Percentiles rank a stretch among this genome's conserved stretches.
These are phyloP conservation scores for Xylaria sp. DNA, from an alignment of 2,329 filamentous ascomycete genomes.

Conservation along the genomic window DNA sequence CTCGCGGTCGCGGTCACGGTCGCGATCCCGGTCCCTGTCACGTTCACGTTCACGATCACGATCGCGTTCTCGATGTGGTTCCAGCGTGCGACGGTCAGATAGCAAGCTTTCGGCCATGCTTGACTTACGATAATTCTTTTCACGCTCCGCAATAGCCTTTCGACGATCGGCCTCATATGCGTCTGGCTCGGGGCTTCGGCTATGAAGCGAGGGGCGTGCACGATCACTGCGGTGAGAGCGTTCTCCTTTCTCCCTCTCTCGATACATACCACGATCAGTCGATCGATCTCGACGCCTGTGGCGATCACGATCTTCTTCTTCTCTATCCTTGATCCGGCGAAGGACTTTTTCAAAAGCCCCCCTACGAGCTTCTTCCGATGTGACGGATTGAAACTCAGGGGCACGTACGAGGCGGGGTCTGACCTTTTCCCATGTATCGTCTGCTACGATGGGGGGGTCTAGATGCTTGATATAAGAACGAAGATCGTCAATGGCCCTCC, in stretches of 20 bases:
- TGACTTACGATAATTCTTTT: conserved; percentile 89
- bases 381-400: conserved; percentile 85
- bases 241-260: conserved; percentile 69
- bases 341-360: conserved; percentile 92
- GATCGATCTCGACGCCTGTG: conserved; percentile 68
- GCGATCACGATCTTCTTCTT: conserved; percentile 81
- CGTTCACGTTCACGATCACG: conserved; percentile 55
- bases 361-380: conserved; percentile 83
- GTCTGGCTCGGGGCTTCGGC: conserved; percentile 90
- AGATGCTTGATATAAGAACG: conserved; percentile 89
- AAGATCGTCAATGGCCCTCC: conserved; percentile 84
- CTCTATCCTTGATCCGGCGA: conserved; percentile 89
- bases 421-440: conserved; percentile 91
- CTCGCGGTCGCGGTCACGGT: conserved; percentile 52
- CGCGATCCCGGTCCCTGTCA: conserved; percentile 57
- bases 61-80: conserved; percentile 58
- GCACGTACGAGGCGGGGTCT: conserved; percentile 80
- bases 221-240: conserved; percentile 68
- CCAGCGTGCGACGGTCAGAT: conserved; percentile 63
- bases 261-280: conserved; percentile 65
- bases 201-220: conserved; percentile 70
- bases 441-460: conserved; percentile 80
- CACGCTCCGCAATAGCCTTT: conserved; percentile 92
- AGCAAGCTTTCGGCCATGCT: conserved; percentile 73
- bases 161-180: conserved; percentile 95